Base-by-base conservation (phyloP, 1,284 basidiomycete genomes). In the Prillingera fragicola region DNA sequence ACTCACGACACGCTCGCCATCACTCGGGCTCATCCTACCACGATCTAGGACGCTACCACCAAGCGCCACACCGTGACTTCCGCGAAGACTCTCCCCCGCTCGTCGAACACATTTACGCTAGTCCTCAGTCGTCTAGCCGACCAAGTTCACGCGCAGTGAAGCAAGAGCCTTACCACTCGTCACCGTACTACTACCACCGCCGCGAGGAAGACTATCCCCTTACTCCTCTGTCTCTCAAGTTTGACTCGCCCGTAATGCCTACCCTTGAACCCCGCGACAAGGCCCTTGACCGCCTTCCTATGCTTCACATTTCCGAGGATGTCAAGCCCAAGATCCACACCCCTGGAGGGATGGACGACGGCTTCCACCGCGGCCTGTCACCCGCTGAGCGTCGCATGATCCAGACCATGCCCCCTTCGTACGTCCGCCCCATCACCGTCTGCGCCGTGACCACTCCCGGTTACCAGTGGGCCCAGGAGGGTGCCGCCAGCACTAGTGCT, bases 341-440 rank as follows among this genome's bases (percentile, higher is more conserved):
- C 8, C 27, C 27, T 13, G 28, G 27, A 3, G 27, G 27, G 26
- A 37, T 39, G 12, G 27, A 21, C 12, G 34, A 47, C 14, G 19
- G 25, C 24, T 23, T 27, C 25, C 27, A 27, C n/a, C 37, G 48
- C 24, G 36, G 40, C 17, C 38, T 48, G 46, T 45, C 46, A n/a
- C 45, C 52, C 0, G 48, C 45, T 9, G 48, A 54, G 43, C 50
- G 46, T 34, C 43, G 46, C n/a, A 40, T 52, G 34, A 33, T 52
- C 17, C 50, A 48, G 43, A 52, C 46, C 8, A 43, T 52, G 43
- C 43, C 43, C 4, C 25, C 42, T 21, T 28, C 36, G 43, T 39
- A 38, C 10, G 38, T 35, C n/a, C 44, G 45, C 23, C 33, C 43
- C 1, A 21, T 62, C 36, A 50, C 52, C 13, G 54, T 54, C 19